Percentiles rank a stretch among this genome's conserved stretches.
phyloP scores from a whole-genome alignment of 768 basidiomycete genomes.

The Serendipita sp. region DNA sequence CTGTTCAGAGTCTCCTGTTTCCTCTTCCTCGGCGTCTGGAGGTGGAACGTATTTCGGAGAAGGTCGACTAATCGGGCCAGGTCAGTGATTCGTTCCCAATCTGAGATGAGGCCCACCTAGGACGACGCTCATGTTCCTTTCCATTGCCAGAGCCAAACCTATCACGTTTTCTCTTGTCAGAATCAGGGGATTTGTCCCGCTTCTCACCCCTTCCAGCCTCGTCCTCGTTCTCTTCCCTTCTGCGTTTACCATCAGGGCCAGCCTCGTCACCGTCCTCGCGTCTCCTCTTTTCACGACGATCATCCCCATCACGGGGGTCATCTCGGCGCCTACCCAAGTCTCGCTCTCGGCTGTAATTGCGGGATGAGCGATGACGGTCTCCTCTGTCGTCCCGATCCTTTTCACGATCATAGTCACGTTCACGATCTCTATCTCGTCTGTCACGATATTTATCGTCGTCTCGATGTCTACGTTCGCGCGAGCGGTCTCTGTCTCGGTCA shows the following conservation, averaged over 20 bases:
- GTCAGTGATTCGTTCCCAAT: neutral
- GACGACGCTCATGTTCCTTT: constrained; percentile 7
- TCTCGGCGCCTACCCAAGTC: constrained; percentile 7
- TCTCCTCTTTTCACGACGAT: constrained; percentile 8
- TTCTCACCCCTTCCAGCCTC: constrained; percentile 31
- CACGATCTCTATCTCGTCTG: constrained; percentile 23
- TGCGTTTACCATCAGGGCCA: constrained; percentile 23
- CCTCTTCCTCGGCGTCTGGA: constrained; percentile 60
- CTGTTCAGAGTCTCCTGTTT: constrained; percentile 93
- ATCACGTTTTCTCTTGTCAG: constrained; percentile 29
- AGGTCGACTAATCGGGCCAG: constrained; percentile 33
- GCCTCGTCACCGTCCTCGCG: constrained; percentile 7
- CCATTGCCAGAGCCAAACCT: constrained; percentile 11
- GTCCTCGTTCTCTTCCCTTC: constrained; percentile 31
- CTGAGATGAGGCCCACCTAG: neutral
- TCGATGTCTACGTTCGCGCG: constrained; percentile 13
- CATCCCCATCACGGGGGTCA: constrained; percentile 10
- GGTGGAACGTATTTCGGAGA: constrained; percentile 58
- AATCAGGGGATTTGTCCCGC: constrained; percentile 35
- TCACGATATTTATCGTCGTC: constrained; percentile 13
- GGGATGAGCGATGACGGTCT: constrained; percentile 39
- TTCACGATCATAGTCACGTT: constrained; percentile 26
- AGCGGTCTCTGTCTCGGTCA: constrained; percentile 31
- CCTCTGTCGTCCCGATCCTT: constrained; percentile 35
- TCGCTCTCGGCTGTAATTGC: constrained; percentile 33